Percentiles rank a stretch among this genome's conserved stretches.
Conservation (phyloP, 441 rosid genomes). For the Bruguiera hainesii region DNA sequence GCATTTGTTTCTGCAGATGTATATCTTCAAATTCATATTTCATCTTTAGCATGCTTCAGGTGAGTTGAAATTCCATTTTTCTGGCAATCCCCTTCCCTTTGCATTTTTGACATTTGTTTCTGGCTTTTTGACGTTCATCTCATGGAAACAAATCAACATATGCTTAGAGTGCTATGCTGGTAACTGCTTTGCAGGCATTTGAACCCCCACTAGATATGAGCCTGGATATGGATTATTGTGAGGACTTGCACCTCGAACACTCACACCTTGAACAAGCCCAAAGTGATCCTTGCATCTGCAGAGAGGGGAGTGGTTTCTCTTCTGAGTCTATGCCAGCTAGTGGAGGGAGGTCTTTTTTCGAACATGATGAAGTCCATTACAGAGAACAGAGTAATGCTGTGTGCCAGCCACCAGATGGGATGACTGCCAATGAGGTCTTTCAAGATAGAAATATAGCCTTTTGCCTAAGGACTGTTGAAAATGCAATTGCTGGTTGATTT, state of each 20-base stretch:
- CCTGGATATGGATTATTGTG: slow-evolving; percentile 56
- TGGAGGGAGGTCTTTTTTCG: slow-evolving; percentile 37
- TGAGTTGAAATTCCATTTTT: slow-evolving; percentile 28
- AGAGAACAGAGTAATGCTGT: slow-evolving; percentile 29
- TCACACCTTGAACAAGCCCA: slow-evolving; percentile 27
- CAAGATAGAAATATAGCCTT: slow-evolving; percentile 12
- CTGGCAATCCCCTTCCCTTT: neutral
- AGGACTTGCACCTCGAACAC: slow-evolving; percentile 32
- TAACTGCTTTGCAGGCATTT: slow-evolving; percentile 65
- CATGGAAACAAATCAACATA: neutral
- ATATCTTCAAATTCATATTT: slow-evolving; percentile 74
- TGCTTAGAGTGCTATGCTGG: slow-evolving; percentile 11
- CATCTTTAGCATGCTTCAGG: slow-evolving; percentile 89
- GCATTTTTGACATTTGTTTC: neutral
- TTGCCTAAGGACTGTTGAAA: slow-evolving; percentile 6
- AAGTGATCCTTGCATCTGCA: slow-evolving; percentile 40
- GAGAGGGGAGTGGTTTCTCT: slow-evolving; percentile 43
- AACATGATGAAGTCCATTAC: slow-evolving; percentile 24
- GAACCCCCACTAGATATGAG: slow-evolving; percentile 97
- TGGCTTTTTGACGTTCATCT: neutral
- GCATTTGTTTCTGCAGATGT: slow-evolving; percentile 60
- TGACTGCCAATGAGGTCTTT: slow-evolving; percentile 34
- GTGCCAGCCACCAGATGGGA: slow-evolving; percentile 25
- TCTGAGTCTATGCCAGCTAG: slow-evolving; percentile 37
- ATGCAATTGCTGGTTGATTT: slow-evolving; percentile 16